Evolutionary conservation across 2,329 filamentous ascomycete species (phyloP), one percentile per base, ranked within the genome.

Genomic region (Fusarium staphyleae): DNA sequence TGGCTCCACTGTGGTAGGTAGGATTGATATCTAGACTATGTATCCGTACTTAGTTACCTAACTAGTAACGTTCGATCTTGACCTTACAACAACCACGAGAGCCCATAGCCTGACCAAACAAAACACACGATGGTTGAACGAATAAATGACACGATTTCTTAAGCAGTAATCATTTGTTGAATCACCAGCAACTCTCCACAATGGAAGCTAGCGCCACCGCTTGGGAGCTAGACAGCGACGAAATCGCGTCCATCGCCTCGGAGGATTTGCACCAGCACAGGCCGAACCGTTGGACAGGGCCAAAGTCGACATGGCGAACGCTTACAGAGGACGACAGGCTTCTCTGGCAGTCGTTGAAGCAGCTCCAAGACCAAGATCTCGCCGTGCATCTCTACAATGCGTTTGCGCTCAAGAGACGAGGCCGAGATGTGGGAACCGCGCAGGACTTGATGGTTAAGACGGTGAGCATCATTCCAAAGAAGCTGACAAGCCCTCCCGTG

Each of bases 321-420:
- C 75, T 84, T 51, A 91, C 87, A 2, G 75, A 78, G 42, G 74
- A 81, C 26, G 89, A 92, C 53, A 81, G 87, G 12, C 78, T 81
- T 7, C 79, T 90, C 2, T 82, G 82, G 52, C 76, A 80, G 5
- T 86, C 87, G 7, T 76, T 96, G 48, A 82, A 87, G 52, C 80
- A 84, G 37, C 70, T 86, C 13, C 79, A 84, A 29, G 83, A 87
- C 32, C 77, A 81, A 46, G 87, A 97, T 68, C 75, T 97, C 10
- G 79, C 84, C 0, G 74, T 87, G 36, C 93, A 96, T 74, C 76
- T 97, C 5, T 96, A 90, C 75, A 91, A 95, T 71, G 81, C 88
- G 0, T 88, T 88, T 74, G 82, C 82, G 29, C 76, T 96, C 48
- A 91, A 88, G 70, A 64, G 65, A 48, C 64, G 63, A 29, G 67